Conservation (phyloP, 208 protist species). For the Leishmania amazonensis region DNA sequence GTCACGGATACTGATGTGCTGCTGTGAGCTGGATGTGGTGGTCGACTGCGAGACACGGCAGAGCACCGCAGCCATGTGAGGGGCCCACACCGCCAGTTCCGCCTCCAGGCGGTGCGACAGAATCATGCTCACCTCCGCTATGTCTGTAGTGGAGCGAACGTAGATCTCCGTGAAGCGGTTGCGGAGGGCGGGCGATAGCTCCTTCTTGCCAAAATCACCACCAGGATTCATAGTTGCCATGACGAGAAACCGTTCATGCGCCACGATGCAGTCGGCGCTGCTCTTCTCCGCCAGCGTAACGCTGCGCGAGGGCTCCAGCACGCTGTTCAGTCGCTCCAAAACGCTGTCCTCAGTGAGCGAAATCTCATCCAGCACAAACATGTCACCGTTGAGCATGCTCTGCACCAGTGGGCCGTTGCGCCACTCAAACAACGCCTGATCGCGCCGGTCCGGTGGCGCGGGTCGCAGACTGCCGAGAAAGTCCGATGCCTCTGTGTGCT, state of each 20-base stretch:
- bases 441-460: conserved; percentile 74
- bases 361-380: conserved; percentile 99
- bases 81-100: conserved; percentile 55
- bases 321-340: conserved; percentile 99
- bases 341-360: conserved; percentile 99
- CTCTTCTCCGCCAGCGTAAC: conserved; percentile 98
- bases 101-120: conserved; percentile 78
- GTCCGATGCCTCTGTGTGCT: conserved; percentile 99
- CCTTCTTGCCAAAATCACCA: conserved; percentile 99
- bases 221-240: conserved; percentile 99
- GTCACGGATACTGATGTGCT: conserved; percentile 95
- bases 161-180: conserved; percentile 99
- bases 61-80: conserved; percentile 78
- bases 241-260: conserved; percentile 94
- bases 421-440: conserved; percentile 97
- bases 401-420: conserved; percentile 98
- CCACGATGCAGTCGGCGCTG: conserved; percentile 80
- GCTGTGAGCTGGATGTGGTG: conserved; percentile 39
- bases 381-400: conserved; percentile 98
- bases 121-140: conserved; percentile 94
- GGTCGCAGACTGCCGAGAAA: conserved; percentile 96
- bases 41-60: conserved; percentile 57
- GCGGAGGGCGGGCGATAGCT: conserved; percentile 99
- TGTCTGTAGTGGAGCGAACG: conserved; percentile 92
- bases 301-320: conserved; percentile 97